Evolutionary conservation across 1,284 basidiomycete species (phyloP).

Genomic region (Cerrena zonata): DNA sequence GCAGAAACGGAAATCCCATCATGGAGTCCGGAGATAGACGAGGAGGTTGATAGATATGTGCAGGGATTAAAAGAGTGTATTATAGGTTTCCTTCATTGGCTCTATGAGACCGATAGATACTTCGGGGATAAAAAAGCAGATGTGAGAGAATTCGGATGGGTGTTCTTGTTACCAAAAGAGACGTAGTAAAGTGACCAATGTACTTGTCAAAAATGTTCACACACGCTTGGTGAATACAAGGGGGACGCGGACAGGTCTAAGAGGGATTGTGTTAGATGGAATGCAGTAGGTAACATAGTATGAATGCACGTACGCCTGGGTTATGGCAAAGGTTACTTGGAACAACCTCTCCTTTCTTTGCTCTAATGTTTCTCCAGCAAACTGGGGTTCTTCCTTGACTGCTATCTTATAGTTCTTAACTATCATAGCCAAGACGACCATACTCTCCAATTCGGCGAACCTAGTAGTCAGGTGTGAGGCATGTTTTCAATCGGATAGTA

Average conservation of each 20-base stretch:
- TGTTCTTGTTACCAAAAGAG: slow-evolving; percentile 37
- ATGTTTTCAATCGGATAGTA: too few species aligned
- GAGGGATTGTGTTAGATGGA: neutral
- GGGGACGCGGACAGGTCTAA: neutral
- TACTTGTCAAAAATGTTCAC: too few species aligned
- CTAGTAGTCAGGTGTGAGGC: too few species aligned
- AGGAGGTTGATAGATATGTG: slow-evolving; percentile 36
- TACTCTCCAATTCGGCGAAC: neutral
- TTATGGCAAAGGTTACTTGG: too few species aligned
- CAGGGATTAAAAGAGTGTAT: slow-evolving; percentile 48
- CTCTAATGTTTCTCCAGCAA: neutral
- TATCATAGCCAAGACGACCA: neutral
- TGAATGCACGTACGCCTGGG: too few species aligned
- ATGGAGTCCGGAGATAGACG: slow-evolving; percentile 12
- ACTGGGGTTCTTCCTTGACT: neutral
- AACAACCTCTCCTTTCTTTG: neutral
- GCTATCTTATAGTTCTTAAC: neutral
- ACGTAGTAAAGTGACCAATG: too few species aligned
- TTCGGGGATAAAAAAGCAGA: slow-evolving; percentile 53
- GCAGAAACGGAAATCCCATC: slow-evolving; percentile 27
- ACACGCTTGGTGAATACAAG: neutral
- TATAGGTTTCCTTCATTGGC: slow-evolving; percentile 50
- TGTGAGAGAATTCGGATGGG: slow-evolving; percentile 58
- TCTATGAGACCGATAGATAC: slow-evolving; percentile 54
- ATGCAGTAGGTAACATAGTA: neutral